phyloP scores from a whole-genome alignment of 2,329 filamentous ascomycete genomes.

The Rutstroemia sp. region DNA sequence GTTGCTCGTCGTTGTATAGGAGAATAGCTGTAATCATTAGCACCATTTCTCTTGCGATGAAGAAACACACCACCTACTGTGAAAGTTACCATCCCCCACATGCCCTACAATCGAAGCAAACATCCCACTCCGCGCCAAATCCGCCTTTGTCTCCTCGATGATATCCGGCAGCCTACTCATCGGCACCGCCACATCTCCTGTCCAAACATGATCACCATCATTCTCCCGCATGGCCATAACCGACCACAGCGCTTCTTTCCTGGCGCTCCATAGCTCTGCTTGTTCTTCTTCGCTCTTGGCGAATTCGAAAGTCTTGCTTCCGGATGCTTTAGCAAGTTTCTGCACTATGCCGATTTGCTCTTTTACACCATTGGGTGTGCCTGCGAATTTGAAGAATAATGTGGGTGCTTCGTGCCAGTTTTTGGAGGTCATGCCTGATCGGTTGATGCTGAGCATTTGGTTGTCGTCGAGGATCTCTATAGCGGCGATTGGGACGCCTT shows the following conservation, averaged over 20 bases:
- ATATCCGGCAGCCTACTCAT: conserved; percentile 66
- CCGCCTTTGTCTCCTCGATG: conserved; percentile 67
- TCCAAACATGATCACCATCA: conserved; percentile 69
- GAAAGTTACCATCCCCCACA: conserved; percentile 74
- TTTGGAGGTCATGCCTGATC: conserved; percentile 57
- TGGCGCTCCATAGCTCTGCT: conserved; percentile 71
- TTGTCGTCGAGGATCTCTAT: conserved; percentile 89
- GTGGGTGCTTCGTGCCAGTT: conserved; percentile 67
- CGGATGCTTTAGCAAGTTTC: conserved; percentile 51
- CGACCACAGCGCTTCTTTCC: conserved; percentile 80
- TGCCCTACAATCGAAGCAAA: conserved; percentile 61
- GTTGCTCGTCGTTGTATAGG: conserved; percentile 60
- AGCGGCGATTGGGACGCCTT: conserved; percentile 80
- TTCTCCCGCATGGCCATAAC: conserved; percentile 58
- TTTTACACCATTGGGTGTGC: conserved; percentile 63
- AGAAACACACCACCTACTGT: conserved; percentile 36
- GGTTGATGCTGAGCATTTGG: conserved; percentile 69
- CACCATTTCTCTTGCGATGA: neutral
- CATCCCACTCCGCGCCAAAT: conserved; percentile 49
- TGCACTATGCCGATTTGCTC: conserved; percentile 69
- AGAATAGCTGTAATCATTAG: conserved; percentile 37
- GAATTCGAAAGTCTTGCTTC: conserved; percentile 69
- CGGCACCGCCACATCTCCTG: conserved; percentile 78
- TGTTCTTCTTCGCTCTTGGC: conserved; percentile 63
- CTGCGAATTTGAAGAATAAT: conserved; percentile 78